A percentile compares a stretch with the other conserved stretches of the same genome.
Conservation (phyloP, 179 eudicot species). For the Gypsophila paniculata region DNA sequence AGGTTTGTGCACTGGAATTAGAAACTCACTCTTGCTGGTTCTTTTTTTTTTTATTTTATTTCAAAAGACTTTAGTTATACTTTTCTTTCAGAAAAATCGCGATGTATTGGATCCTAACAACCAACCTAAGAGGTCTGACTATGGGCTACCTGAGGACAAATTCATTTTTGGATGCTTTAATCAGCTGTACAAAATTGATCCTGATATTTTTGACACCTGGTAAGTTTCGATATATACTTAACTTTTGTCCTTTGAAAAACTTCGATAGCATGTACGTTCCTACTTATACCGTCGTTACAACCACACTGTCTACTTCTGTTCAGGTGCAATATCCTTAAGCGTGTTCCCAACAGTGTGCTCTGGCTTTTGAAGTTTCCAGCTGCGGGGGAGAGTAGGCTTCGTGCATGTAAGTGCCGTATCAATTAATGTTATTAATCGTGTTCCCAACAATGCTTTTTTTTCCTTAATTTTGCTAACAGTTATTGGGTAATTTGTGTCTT, state of each 20-base stretch:
- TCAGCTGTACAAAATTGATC: conserved; percentile 97
- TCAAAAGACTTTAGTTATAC: background rate
- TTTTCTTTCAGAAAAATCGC: conserved; percentile 58
- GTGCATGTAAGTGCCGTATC: conserved; percentile 56
- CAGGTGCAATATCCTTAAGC: conserved; percentile 97
- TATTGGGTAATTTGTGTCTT: background rate
- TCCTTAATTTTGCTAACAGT: background rate
- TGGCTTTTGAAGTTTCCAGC: conserved; percentile 98
- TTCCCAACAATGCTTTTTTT: background rate
- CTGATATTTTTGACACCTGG: conserved; percentile 90
- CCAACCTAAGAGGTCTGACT: conserved; percentile 80
- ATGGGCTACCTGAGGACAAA: conserved; percentile 89
- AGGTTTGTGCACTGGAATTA: conserved; percentile 38
- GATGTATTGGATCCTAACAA: conserved; percentile 72
- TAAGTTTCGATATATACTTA: conserved; percentile 23
- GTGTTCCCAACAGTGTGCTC: conserved; percentile 88
- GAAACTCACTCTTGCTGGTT: background rate
- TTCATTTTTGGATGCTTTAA: conserved; percentile 95
- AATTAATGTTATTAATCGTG: background rate
- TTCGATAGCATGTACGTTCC: background rate
- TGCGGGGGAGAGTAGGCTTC: conserved; percentile 91
- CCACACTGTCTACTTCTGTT: background rate
- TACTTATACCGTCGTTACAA: background rate
- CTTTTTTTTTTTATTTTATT: background rate
- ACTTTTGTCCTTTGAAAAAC: background rate